These are phyloP conservation scores for Porogramme epimiltina DNA, from an alignment of 1,284 basidiomycete genomes.

Conservation along the genomic window DNA sequence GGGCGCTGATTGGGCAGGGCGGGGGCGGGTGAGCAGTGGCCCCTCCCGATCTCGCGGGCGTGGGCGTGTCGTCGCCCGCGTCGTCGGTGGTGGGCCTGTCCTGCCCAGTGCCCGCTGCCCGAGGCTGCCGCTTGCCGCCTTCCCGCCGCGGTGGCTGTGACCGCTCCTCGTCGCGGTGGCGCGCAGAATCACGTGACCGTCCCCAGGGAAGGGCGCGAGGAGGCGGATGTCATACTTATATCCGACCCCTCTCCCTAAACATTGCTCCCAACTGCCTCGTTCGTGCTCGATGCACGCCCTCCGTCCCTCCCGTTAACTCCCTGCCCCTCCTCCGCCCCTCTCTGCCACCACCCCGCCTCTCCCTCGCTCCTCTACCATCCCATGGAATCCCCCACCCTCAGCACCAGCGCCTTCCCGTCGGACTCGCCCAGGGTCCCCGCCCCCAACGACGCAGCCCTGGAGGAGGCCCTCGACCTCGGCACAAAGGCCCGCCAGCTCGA, in stretches of 20 bases:
- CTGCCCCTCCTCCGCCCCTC: not conserved
- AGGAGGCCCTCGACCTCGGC: slow-evolving; percentile 17
- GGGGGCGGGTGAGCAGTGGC: no score
- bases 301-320: slow-evolving; percentile 1
- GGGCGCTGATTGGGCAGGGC: no score
- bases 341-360: not conserved
- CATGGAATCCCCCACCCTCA: slow-evolving; percentile 11
- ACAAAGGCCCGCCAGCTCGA: slow-evolving; percentile 26
- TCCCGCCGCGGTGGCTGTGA: not conserved
- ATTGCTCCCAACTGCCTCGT: not conserved
- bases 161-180: not conserved
- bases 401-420: no score
- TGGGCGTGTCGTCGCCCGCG: no score
- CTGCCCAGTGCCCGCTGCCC: no score
- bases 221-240: not conserved
- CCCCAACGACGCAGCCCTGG: slow-evolving; percentile 2
- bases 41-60: no score
- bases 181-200: slow-evolving; percentile 20
- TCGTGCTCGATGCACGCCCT: slow-evolving; percentile 5
- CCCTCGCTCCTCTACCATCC: not conserved
- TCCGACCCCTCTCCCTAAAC: slow-evolving; percentile 8
- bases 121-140: not conserved
- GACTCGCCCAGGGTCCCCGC: not conserved
- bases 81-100: no score
- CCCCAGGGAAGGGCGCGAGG: not conserved